Percentiles rank a stretch among this genome's conserved stretches.
Conservation (phyloP, 371 early-diverging fungal species). For the Coelomomyces lativittatus region DNA sequence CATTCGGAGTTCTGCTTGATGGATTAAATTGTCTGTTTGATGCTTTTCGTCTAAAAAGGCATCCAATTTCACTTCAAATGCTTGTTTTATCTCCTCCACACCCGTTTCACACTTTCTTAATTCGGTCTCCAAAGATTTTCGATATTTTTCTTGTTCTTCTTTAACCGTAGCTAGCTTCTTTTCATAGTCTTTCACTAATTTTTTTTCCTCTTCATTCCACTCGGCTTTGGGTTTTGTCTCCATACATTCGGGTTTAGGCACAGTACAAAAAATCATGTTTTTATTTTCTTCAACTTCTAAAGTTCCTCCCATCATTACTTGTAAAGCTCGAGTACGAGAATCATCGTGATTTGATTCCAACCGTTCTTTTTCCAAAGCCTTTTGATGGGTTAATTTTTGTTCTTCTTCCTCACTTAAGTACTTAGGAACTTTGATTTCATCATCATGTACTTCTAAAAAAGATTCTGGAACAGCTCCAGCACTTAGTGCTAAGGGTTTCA, state of each 20-base stretch:
- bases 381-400: constrained; percentile 9
- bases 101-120: constrained; percentile 19
- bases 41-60: constrained; percentile 14
- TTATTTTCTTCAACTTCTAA: constrained; percentile 9
- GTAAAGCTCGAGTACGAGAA: constrained; percentile 19
- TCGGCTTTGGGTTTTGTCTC: constrained; percentile 25
- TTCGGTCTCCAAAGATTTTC: constrained; percentile 38
- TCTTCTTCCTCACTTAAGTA: constrained; percentile 24
- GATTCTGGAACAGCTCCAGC: constrained; percentile 29
- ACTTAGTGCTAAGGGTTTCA: constrained; percentile 7
- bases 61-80: constrained; percentile 13
- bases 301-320: constrained; percentile 32
- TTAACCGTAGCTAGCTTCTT: constrained; percentile 20
- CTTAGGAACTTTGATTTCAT: constrained; percentile 15
- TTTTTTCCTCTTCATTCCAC: constrained; percentile 31
- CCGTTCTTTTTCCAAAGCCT: constrained; percentile 17
- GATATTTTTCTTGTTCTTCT: constrained; percentile 40
- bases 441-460: constrained; percentile 15
- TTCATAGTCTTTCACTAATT: constrained; percentile 34
- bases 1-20: constrained; percentile 16
- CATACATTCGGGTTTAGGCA: neutral
- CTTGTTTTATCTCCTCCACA: constrained; percentile 19
- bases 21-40: constrained; percentile 14
- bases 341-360: constrained; percentile 10
- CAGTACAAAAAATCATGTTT: too few relatives aligned